Base-by-base conservation (phyloP, 148 eudicot genomes). In the Arctostaphylos glauca region DNA sequence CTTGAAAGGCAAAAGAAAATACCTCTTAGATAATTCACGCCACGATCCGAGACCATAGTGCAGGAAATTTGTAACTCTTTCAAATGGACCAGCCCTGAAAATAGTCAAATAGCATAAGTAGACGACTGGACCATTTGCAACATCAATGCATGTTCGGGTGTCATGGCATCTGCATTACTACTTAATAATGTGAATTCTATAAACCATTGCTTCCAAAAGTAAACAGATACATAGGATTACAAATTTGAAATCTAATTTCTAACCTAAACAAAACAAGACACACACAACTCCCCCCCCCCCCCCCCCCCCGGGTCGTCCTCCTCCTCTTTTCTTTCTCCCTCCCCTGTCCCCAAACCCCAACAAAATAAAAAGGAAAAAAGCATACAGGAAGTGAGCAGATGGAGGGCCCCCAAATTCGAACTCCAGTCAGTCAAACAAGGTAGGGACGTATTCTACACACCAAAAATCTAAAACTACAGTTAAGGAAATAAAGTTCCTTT, bases 11-110 rank as follows among this genome's bases (percentile, higher is more conserved):
- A 72, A 78, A 78, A 78, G 3, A n/a, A 80, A 70, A 47, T 87
- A 93, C 96, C 94, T 93, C 72, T 87, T 55, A 93, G 80, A 82
- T 86, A 90, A 50, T 88, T 74, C 46, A 93, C 86, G 50, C 97
- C 97, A 73, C 76, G 58, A 89, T 93, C 97, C 21, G 97, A 90
- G 74, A 93, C 88, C 77, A 86, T 88, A 80, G 89, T 89, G 90
- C 91, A 93, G 71, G 97, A 91, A 76, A 93, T 85, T 78, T 91
- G 97, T 60, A 93, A 82, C 68, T 87, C 90, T 76, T 90, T 86
- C 91, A 93, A 84, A 87, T 83, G 88, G 74, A 87, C 70, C 68
- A 93, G 93, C 15, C 88, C 97, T 93, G 90, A 49, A 81, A 86
- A 60, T 59, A 9, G 16, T 2, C 25, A 46, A 79, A 62, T 6